Evolutionary conservation across 257 asterid genomes (phyloP).

Genomic region (Solanum chilense): DNA sequence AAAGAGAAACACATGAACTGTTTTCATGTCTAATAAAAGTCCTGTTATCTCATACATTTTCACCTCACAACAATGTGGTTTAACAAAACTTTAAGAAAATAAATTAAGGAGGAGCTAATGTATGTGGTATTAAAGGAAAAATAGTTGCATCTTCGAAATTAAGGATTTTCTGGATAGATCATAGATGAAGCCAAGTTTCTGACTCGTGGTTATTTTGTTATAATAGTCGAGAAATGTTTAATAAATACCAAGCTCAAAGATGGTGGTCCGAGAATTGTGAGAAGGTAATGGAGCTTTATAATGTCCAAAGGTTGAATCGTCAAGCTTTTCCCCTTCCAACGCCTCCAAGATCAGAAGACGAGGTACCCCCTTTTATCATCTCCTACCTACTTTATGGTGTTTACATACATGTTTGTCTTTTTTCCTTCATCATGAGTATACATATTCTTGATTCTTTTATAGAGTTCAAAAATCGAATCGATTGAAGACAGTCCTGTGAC

Average conservation of each 20-base stretch:
- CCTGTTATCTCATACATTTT: not conserved
- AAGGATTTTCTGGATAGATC: not conserved
- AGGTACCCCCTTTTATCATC: constrained; percentile 2
- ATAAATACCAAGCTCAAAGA: constrained; percentile 92
- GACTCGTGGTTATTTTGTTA: not conserved
- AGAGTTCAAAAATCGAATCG: constrained; percentile 57
- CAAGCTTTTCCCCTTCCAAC: constrained; percentile 79
- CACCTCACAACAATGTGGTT: not conserved
- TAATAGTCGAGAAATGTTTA: constrained; percentile 77
- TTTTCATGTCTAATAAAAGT: not conserved
- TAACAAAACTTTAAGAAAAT: not conserved
- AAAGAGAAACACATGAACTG: not conserved
- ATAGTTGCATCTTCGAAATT: not conserved
- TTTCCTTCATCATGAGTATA: not conserved
- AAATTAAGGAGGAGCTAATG: not conserved
- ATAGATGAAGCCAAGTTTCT: not conserved
- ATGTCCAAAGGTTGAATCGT: constrained; percentile 72
- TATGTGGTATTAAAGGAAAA: not conserved
- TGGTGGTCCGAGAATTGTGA: constrained; percentile 98
- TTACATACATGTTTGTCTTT: not conserved
- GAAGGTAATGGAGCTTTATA: constrained; percentile 82
- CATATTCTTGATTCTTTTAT: not conserved
- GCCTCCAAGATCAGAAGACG: constrained; percentile 76
- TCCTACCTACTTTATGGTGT: not conserved
- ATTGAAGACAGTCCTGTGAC: constrained; percentile 74